phyloP scores from a whole-genome alignment of 73 alveolate species.

The Paramecium primaurelia region DNA sequence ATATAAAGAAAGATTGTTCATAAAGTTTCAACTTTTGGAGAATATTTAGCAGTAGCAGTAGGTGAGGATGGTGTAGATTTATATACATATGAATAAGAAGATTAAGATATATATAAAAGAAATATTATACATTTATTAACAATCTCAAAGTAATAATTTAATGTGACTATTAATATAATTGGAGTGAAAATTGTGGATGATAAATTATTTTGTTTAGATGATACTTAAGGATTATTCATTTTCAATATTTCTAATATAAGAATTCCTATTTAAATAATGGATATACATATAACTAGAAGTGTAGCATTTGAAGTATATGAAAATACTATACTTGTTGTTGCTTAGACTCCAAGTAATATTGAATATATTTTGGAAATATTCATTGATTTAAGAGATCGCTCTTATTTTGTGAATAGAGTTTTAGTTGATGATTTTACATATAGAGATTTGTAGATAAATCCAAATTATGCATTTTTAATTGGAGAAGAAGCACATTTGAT shows the following conservation, averaged over 20 bases:
- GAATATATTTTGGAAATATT: conserved; percentile 20
- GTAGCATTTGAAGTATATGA: conserved; percentile 7
- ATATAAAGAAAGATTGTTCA: background rate
- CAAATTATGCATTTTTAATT: background rate
- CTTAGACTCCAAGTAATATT: background rate
- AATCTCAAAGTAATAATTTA: background rate
- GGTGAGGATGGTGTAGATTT: conserved; percentile 31
- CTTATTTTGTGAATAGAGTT: conserved; percentile 40
- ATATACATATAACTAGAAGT: background rate
- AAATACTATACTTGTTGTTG: background rate
- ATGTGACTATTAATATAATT: background rate
- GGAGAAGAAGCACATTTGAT: conserved; percentile 37
- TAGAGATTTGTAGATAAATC: background rate
- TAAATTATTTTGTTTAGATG: background rate
- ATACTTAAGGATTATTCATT: background rate
- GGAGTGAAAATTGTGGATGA: background rate
- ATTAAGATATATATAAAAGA: background rate
- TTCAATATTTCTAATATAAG: background rate
- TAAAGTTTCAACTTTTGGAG: background rate
- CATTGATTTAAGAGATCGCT: background rate
- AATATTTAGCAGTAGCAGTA: background rate
- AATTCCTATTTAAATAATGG: background rate
- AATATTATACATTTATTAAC: background rate
- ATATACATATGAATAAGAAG: background rate
- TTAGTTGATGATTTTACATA: conserved; percentile 5